phyloP scores from a whole-genome alignment of 2,329 filamentous ascomycete genomes.

The Neurospora sp. region DNA sequence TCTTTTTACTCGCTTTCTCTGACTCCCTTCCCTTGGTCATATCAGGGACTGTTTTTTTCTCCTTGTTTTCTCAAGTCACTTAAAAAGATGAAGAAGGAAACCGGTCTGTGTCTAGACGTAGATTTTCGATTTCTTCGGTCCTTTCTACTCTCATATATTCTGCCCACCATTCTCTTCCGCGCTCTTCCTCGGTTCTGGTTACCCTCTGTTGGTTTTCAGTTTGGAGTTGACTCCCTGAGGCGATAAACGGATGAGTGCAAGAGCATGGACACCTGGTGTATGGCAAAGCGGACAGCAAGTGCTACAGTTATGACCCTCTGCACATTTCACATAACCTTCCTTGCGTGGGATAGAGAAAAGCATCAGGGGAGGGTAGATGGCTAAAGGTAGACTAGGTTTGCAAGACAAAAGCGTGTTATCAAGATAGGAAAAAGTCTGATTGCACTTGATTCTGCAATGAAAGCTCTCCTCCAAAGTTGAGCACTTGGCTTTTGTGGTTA shows the following conservation, averaged over 20 bases:
- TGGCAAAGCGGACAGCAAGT: neutral
- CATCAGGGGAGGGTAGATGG: neutral
- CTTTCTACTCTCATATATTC: neutral
- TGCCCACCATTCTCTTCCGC: neutral
- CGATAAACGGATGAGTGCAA: neutral
- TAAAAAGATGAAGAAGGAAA: neutral
- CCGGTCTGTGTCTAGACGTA: neutral
- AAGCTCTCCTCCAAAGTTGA: neutral
- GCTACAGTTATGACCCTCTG: neutral
- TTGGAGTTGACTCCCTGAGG: neutral
- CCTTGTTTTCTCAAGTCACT: neutral
- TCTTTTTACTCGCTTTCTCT: neutral
- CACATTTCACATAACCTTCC: neutral
- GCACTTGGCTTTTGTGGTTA: neutral
- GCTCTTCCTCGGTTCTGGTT: neutral
- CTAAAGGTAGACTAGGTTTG: neutral
- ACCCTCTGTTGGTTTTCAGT: neutral
- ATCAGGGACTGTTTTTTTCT: neutral
- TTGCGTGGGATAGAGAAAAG: neutral
- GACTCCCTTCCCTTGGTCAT: neutral
- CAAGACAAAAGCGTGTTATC: neutral
- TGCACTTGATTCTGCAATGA: neutral
- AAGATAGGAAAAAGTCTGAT: neutral
- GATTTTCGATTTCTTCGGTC: neutral
- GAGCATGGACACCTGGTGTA: neutral